Base-by-base conservation (phyloP, 208 protist genomes). In the Trypanosoma melophagium region DNA sequence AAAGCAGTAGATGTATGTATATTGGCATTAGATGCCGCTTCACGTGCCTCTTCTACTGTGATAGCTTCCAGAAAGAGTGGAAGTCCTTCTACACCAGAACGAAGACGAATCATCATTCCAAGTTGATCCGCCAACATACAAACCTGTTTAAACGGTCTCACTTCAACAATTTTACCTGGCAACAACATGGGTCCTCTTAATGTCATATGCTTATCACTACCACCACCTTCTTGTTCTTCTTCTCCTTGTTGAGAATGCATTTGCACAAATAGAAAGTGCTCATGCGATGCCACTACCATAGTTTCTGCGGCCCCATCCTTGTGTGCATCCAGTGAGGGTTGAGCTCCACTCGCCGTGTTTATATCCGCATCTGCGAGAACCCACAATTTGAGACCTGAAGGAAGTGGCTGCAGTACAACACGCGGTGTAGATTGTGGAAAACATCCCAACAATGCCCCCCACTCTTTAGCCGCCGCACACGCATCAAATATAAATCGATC, bases 151-250 rank as follows among this genome's bases (percentile, higher is more conserved):
- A 92, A 66, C 16, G 86, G 80, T 70, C 85, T 87, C 51, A 81
- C 61, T 14, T 92, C 86, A 50, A 87, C 62, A 8, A 77, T 59
- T 68, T 92, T 92, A 8, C 76, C 66, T 4, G 85, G 85, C 8
- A 91, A 74, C 14, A 38, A 40, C 17, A 69, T 21, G 4, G 7
- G 7, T 31, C 49, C 42, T 25, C 42, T 40, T 25, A 5, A 14
- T 22, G 38, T 7, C 31, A 7, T 42, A 13, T n/a, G 7, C 19
- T 4, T 5, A 31, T 24, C 12, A 58, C 25, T 52, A 40, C 35
- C 19, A 41, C 7, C 10, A 14, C 8, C 10, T 28, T 60, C 56
- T 60, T 60, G 9, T 60, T 45, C 35, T 28, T 41, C 35, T 16
- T 35, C 28, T 22, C 7, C 50, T 38, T 12, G 8, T 17, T 7